Conservation (phyloP, 306 rosid species). For the Corylus avellana region DNA sequence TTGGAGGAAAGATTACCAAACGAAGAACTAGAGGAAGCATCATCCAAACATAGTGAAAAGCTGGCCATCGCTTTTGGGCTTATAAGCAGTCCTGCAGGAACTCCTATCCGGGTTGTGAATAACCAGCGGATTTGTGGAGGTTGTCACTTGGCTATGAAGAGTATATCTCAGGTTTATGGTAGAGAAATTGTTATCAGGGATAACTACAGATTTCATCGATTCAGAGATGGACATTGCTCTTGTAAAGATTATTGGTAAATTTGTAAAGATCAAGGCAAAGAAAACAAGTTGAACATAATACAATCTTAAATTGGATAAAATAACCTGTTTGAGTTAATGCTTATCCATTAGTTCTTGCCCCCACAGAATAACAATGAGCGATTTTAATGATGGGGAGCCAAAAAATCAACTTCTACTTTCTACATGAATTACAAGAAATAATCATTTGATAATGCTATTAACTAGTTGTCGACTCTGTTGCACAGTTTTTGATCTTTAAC, state of each 20-base stretch:
- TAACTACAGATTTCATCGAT: conserved; percentile 25
- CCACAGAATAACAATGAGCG: too few relatives aligned
- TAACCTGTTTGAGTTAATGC: too few relatives aligned
- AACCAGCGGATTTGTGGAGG: conserved; percentile 28
- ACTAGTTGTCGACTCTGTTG: too few relatives aligned
- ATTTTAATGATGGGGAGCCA: too few relatives aligned
- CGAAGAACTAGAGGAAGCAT: conserved; percentile 14
- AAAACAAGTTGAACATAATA: too few relatives aligned
- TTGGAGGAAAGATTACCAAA: conserved; percentile 8
- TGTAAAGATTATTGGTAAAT: conserved; percentile 29
- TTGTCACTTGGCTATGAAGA: conserved; percentile 34
- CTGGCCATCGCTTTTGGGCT: conserved; percentile 27
- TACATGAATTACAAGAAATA: too few relatives aligned
- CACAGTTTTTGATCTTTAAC: too few relatives aligned
- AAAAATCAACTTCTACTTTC: too few relatives aligned
- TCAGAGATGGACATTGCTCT: conserved; percentile 16
- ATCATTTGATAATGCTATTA: too few relatives aligned
- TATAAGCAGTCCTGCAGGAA: not conserved
- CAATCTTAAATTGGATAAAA: too few relatives aligned
- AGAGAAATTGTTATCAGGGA: conserved; percentile 27
- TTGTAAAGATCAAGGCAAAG: too few relatives aligned
- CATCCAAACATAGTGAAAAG: conserved; percentile 26
- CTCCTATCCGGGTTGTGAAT: conserved; percentile 28
- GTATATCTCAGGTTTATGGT: conserved; percentile 12
- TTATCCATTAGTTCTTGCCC: too few relatives aligned